These are phyloP conservation scores for Silybum marianum DNA, from an alignment of 129 eudicot species.

Conservation along the genomic window DNA sequence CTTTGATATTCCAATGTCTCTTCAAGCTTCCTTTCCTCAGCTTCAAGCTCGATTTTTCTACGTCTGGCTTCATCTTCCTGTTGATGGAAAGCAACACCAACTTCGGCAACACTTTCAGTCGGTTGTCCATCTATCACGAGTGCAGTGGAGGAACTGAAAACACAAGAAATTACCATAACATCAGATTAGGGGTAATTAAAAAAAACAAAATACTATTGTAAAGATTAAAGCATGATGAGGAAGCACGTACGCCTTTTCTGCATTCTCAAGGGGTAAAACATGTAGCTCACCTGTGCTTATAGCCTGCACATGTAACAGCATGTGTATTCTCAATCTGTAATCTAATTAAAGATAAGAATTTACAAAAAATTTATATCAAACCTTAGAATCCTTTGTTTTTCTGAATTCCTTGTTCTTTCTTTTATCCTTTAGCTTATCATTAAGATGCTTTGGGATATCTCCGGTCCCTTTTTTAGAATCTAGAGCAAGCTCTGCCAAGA, in stretches of 20 bases:
- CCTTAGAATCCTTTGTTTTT: slow-evolving; percentile 79
- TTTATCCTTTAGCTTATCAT: slow-evolving; percentile 81
- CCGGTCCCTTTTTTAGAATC: slow-evolving; percentile 64
- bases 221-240: slow-evolving; percentile 15
- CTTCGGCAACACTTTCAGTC: slow-evolving; percentile 37
- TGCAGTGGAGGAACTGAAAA: slow-evolving; percentile 44
- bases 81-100: slow-evolving; percentile 38
- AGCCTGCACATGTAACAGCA: slow-evolving; percentile 50
- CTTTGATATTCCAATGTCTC: slow-evolving; percentile 95
- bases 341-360: slow-evolving; percentile 8
- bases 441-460: slow-evolving; percentile 54
- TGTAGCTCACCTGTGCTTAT: slow-evolving; percentile 38
- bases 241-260: slow-evolving; percentile 46
- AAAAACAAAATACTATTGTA: background rate
- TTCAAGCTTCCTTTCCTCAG: slow-evolving; percentile 96
- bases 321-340: slow-evolving; percentile 4
- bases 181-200: background rate
- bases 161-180: slow-evolving; percentile 16
- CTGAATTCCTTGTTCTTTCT: slow-evolving; percentile 71
- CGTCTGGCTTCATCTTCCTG: slow-evolving; percentile 70
- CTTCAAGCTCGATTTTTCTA: slow-evolving; percentile 81
- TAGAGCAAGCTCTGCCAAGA: slow-evolving; percentile 93
- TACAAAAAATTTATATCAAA: slow-evolving; percentile 23
- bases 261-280: slow-evolving; percentile 37
- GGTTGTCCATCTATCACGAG: slow-evolving; percentile 45